Conservation (phyloP, 352 stramenopile genomes). For the Globisporangium cederbergense region DNA sequence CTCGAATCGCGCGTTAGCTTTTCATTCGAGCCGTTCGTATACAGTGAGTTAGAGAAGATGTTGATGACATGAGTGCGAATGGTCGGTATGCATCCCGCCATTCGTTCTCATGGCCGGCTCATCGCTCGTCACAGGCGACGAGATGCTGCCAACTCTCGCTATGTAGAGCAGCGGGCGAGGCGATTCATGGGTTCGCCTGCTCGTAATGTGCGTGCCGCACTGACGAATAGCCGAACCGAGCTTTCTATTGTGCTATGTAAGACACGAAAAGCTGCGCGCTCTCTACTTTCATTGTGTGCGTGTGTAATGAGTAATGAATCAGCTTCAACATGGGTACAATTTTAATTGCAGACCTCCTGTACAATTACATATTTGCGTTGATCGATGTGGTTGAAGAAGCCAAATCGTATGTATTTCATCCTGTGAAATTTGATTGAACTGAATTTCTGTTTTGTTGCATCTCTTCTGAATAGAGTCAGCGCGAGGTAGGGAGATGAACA, state of each 20-base stretch:
- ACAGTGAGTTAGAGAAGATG: neutral
- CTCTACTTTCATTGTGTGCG: neutral
- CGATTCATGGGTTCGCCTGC: neutral
- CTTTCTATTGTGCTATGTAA: neutral
- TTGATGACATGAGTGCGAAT: neutral
- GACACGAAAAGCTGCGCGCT: neutral
- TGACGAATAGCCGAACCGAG: neutral
- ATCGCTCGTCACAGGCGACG: too few species aligned
- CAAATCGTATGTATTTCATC: neutral
- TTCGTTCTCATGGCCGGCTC: neutral
- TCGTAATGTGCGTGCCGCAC: neutral
- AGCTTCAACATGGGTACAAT: slow-evolving; percentile 12
- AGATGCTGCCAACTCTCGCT: too few species aligned
- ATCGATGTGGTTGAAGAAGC: neutral
- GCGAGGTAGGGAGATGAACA: neutral
- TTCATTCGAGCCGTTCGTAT: too few species aligned
- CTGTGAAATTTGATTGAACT: neutral
- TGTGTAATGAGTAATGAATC: slow-evolving; percentile 3
- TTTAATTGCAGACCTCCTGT: neutral
- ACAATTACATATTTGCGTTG: neutral
- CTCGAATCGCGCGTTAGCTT: too few species aligned
- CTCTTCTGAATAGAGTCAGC: slow-evolving; percentile 6
- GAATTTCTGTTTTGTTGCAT: neutral
- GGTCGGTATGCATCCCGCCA: neutral
- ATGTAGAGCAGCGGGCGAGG: too few species aligned